Conservation (phyloP, 208 protist species). For the Trypanosoma cruzi region DNA sequence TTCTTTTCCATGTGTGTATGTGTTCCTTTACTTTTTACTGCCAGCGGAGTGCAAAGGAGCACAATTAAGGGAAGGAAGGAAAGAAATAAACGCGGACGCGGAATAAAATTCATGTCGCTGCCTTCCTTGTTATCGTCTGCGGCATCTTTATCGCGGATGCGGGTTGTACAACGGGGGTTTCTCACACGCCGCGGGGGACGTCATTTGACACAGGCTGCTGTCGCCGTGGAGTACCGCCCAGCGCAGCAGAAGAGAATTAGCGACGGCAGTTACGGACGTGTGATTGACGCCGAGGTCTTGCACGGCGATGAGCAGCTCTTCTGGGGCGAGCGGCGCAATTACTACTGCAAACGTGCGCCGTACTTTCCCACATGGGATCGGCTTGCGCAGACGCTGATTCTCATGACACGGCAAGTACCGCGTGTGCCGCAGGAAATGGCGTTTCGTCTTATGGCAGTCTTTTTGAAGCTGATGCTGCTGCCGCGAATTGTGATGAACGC, state of each 20-base stretch:
- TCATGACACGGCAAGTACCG: slow-evolving; percentile 69
- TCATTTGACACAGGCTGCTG: slow-evolving; percentile 41
- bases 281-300: slow-evolving; percentile 79
- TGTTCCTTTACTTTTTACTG: no score
- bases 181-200: slow-evolving; percentile 73
- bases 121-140: slow-evolving; percentile 2
- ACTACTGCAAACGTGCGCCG: slow-evolving; percentile 45
- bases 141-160: slow-evolving; percentile 42
- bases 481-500: slow-evolving; percentile 51
- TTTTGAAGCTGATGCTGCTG: slow-evolving; percentile 74
- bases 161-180: slow-evolving; percentile 68
- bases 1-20: no score
- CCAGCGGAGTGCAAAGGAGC: not conserved
- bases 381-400: slow-evolving; percentile 74
- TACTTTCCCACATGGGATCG: slow-evolving; percentile 83
- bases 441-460: slow-evolving; percentile 81
- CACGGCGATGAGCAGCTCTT: slow-evolving; percentile 86
- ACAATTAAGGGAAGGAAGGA: slow-evolving; percentile 4
- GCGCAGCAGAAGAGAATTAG: slow-evolving; percentile 45
- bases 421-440: slow-evolving; percentile 82
- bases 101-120: not conserved
- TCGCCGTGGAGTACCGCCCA: slow-evolving; percentile 67
- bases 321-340: slow-evolving; percentile 68
- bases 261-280: slow-evolving; percentile 44
- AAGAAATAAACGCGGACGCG: not conserved